These are phyloP conservation scores for Phytophthora agathidicida DNA, from an alignment of 352 stramenopile genomes.

Conservation along the genomic window DNA sequence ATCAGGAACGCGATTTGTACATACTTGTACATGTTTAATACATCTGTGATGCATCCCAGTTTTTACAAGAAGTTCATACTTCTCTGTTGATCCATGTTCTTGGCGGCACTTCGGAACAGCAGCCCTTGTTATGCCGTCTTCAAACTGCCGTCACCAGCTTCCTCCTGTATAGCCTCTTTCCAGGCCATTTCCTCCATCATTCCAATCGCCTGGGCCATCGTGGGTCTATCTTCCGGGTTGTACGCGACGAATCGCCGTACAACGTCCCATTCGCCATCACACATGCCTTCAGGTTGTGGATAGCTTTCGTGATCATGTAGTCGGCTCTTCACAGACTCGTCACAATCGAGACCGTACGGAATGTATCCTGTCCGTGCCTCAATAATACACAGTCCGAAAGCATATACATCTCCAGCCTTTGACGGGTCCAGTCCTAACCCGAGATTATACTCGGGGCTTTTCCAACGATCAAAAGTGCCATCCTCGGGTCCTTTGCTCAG, in stretches of 20 bases:
- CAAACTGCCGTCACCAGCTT: not conserved
- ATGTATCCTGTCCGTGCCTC: slow-evolving; percentile 25
- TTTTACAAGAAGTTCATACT: not conserved
- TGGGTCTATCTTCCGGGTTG: slow-evolving; percentile 17
- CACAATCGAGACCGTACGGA: slow-evolving; percentile 17
- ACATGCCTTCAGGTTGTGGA: slow-evolving; percentile 22
- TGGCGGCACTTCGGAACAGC: not conserved
- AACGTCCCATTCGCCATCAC: slow-evolving; percentile 33
- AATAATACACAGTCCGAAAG: slow-evolving; percentile 32
- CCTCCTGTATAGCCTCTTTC: slow-evolving; percentile 19
- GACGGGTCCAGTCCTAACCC: slow-evolving; percentile 15
- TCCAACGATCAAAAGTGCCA: slow-evolving; percentile 25
- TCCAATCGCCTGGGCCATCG: slow-evolving; percentile 24
- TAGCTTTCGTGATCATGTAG: slow-evolving; percentile 10
- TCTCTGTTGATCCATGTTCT: too few relatives aligned
- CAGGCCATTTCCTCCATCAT: slow-evolving; percentile 26
- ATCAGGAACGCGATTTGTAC: too few relatives aligned
- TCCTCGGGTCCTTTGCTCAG: slow-evolving; percentile 6
- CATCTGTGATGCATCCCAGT: not conserved
- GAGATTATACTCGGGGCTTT: slow-evolving; percentile 29
- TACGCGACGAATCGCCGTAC: slow-evolving; percentile 23
- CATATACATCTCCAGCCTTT: slow-evolving; percentile 26
- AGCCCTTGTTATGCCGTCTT: slow-evolving; percentile 3
- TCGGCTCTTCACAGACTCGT: slow-evolving; percentile 17
- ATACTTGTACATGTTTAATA: too few relatives aligned